Base-by-base conservation (phyloP, 495 filamentous ascomycete species). In the Cairneyella variabilis region DNA sequence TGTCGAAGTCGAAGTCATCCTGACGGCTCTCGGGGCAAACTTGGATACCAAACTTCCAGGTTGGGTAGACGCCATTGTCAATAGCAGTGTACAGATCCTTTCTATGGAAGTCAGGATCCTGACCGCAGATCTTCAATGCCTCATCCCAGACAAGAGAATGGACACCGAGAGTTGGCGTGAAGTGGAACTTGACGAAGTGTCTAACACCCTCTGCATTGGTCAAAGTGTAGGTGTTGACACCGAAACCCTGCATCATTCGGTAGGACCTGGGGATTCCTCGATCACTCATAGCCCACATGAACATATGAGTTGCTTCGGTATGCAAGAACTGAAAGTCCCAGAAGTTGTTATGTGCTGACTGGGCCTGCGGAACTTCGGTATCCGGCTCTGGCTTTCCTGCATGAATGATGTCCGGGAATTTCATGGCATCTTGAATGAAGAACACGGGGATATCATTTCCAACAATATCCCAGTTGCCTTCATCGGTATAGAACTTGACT, bases 401-500 rank as follows among this genome's bases (percentile, higher is more conserved):
- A 68, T 90, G 86, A 48, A 90, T 83, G 11, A 88, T 66, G 62
- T 87, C 83, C 0, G 86, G 85, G 62, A 89, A 89, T 38, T 79
- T 77, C 57, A 88, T 83, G 8, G 84, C 80, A 66, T 90, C 86
- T 59, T 88, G 82, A 51, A 88, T 84, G 64, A 86, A 88, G 71
- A 89, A 88, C 18, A 87, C 77, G 5, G 85, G 85, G 32, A 86
- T 83, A 50, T 88, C 86, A 64, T 88, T 89, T 11, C 86, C 86
- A 27, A 90, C 85, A 46, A 89, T 83, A 55, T 90, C 85, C 51
- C 86, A 86, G 63, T 90, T 89, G n/a, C 86, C 86, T 57, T 87
- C 83, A 48, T 88, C 84, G 5, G 86, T 89, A 56, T 88, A 89
- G 61, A 90, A 84, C 42, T 85, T 78, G 9, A 78, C 79, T 0